Evolutionary conservation across 345 rosid species (phyloP), one percentile per base, ranked within the genome.

Genomic region (Gossypium ekmanianum): DNA sequence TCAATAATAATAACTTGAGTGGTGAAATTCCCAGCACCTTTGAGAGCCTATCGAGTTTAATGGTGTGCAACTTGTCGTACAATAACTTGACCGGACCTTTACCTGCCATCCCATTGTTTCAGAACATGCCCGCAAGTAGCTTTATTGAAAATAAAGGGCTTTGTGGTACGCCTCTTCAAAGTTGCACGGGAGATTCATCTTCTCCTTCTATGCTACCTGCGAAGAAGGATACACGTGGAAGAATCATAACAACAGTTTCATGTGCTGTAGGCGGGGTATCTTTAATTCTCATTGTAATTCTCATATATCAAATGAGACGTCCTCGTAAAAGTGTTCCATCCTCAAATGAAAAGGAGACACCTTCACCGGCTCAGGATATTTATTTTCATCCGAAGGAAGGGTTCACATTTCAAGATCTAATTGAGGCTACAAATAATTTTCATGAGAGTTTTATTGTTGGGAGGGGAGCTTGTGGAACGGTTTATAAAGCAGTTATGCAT

Each of bases 381-480:
- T 92, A 94, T 83, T 90, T 91, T 66, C 84, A 91, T 79, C 94
- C 97, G 2, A 93, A 87, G 79, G 94, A 91, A 72, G 91, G 91
- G 6, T 93, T 96, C 81, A 85, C 94, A 8, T 91, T 93, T 78
- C 93, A 87, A 81, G 98, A 96, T 83, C 81, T 96, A 43, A 76
- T 92, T n/a, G 90, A 86, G 76, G 89, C 90, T 48, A 96, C 99
- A 0, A 82, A 84, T 24, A 88, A 89, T 74, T 96, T 96, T 72
- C 85, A 90, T 17, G 97, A 96, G 2, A 86, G 89, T 73, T 96
- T 87, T 75, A 78, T 88, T 34, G 84, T 93, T n/a, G 98, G 99
- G 55, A 86, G 83, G 72, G 99, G 99, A 59, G 99, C 97, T 48
- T 92, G 97, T 69, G 99, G 99, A 79, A 89, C 94, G 1, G 98